A percentile compares a stretch with the other conserved stretches of the same genome.
These are phyloP conservation scores for Immersiella caudata DNA, from an alignment of 495 filamentous ascomycete genomes.

Conservation along the genomic window DNA sequence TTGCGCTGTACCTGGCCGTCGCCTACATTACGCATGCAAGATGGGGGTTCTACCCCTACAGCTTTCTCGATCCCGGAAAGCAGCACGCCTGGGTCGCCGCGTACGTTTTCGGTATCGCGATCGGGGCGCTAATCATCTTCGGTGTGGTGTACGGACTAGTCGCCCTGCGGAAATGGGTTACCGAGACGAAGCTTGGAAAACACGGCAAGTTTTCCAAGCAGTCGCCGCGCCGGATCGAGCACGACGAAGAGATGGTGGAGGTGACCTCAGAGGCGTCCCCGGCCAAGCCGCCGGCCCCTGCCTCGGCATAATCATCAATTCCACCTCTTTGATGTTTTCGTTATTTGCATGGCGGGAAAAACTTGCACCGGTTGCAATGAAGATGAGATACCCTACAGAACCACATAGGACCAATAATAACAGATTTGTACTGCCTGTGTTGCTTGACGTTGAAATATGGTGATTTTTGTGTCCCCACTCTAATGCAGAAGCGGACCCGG, in stretches of 20 bases:
- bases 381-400: neutral
- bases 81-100: slow-evolving; percentile 52
- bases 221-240: neutral
- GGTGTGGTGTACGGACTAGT: slow-evolving; percentile 52
- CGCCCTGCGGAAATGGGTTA: slow-evolving; percentile 51
- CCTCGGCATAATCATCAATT: neutral
- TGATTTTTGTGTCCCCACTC: neutral
- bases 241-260: neutral
- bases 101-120: slow-evolving; percentile 66
- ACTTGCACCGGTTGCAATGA: neutral
- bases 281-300: neutral
- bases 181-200: slow-evolving; percentile 54
- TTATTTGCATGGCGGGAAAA: neutral
- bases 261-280: neutral
- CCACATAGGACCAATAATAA: neutral
- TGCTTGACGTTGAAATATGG: neutral
- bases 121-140: slow-evolving; percentile 67
- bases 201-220: slow-evolving; percentile 46
- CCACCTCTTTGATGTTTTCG: neutral
- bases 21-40: slow-evolving; percentile 73
- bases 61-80: slow-evolving; percentile 65
- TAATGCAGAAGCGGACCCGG: neutral
- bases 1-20: slow-evolving; percentile 70
- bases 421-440: neutral
- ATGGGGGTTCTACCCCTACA: slow-evolving; percentile 73